Evolutionary conservation across 2,329 filamentous ascomycete genomes (phyloP), one percentile per base, ranked within the genome.

Genomic region (Colletotrichum tanaceti): DNA sequence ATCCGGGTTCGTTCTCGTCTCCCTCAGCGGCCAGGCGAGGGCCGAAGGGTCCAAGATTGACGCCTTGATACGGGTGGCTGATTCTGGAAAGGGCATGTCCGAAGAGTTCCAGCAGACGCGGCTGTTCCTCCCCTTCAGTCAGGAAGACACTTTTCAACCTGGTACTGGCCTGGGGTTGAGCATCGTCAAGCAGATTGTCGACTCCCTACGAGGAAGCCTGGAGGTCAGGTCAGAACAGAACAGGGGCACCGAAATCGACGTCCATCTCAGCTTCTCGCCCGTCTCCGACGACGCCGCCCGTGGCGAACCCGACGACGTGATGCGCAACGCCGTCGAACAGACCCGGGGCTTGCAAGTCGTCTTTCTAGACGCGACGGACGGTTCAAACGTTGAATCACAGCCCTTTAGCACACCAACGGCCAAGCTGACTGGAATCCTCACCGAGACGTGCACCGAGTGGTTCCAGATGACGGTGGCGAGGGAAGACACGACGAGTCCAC

Each of bases 61-160:
- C 50, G 68, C 78, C 2, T 24, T 77, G 5, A 73, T 87, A 35
- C 86, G 81, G 0, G 84, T 91, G 10, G 81, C 82, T 0, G 89
- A 92, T 74, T 89, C 88, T 1, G 90, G 90, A 1, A 86, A 86
- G 69, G 90, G 90, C 10, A 91, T 91, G 70, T 87, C 85, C 0
- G 82, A 85, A 43, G 86, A 90, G 24, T 91, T 89, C 71, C 79
- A 90, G 61, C 83, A 85, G 22, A 85, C 85, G 16, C 83, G 85
- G 18, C 77, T 91, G 0, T 91, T 88, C 72, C 86, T 86, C 0
- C 87, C 89, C 0, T 91, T 91, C 70, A 79, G 83, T 0, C 90
- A 91, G 71, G 90, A 91, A 73, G 86, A 90, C 64, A 81, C 83
- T 0, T 77, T 92, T 20, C 84, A 87, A 2, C 84, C 85, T 5